Conservation (phyloP, 495 filamentous ascomycete genomes). For the Hypomontagnella submonticulosa region DNA sequence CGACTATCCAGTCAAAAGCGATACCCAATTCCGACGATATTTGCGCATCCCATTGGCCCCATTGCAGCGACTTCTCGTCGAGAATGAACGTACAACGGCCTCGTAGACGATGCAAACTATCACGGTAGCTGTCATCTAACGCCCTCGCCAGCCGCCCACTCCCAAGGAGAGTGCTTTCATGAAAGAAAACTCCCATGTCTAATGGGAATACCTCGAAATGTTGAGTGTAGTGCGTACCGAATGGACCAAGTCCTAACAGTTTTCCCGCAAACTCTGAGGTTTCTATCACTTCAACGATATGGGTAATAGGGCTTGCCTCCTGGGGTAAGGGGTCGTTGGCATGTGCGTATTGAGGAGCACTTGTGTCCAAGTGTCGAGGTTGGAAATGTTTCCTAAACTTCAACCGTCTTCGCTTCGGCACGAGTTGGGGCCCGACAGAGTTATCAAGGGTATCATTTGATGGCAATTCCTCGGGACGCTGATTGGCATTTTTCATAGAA, state of each 20-base stretch:
- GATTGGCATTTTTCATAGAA: conserved; percentile 29
- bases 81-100: conserved; percentile 53
- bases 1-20: conserved; percentile 66
- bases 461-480: conserved; percentile 32
- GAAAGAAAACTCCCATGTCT: conserved; percentile 75
- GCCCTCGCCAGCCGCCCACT: conserved; percentile 71
- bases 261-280: conserved; percentile 51
- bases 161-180: conserved; percentile 79
- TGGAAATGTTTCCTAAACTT: conserved; percentile 59
- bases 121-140: conserved; percentile 50
- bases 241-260: conserved; percentile 66
- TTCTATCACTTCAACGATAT: conserved; percentile 30
- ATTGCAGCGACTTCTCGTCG: conserved; percentile 64
- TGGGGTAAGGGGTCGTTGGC: conserved; percentile 60
- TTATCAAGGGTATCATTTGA: conserved; percentile 39
- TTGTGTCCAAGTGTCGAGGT: conserved; percentile 64
- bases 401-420: conserved; percentile 41
- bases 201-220: conserved; percentile 81
- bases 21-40: conserved; percentile 74
- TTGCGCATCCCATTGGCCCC: conserved; percentile 76
- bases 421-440: conserved; percentile 43
- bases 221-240: conserved; percentile 74
- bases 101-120: conserved; percentile 43
- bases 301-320: conserved; percentile 28
- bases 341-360: conserved; percentile 59